Percentiles rank a stretch among this genome's conserved stretches.
Evolutionary conservation across 116 monocot genomes (phyloP).

Genomic region (Zostera marina): DNA sequence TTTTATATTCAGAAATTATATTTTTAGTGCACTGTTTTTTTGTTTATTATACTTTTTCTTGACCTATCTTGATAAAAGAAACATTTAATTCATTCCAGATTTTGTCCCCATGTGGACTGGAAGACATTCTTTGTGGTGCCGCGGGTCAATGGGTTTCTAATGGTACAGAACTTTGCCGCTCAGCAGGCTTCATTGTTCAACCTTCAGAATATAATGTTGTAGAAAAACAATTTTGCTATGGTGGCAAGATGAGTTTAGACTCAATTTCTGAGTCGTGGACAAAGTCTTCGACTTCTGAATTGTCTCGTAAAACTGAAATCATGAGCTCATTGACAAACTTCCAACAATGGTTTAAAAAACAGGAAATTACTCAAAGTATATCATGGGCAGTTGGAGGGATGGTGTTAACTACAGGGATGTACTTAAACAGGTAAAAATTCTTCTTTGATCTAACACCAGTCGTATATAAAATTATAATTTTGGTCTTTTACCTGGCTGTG

Average conservation of each 20-base stretch:
- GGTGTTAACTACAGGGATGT: conserved; percentile 72
- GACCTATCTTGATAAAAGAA: background rate
- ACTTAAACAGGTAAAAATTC: conserved; percentile 33
- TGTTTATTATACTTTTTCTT: background rate
- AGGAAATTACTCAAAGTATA: conserved; percentile 29
- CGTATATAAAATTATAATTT: no score
- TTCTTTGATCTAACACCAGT: background rate
- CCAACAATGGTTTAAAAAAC: conserved; percentile 33
- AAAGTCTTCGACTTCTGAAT: conserved; percentile 16
- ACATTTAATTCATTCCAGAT: conserved; percentile 25
- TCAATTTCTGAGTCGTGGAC: conserved; percentile 56
- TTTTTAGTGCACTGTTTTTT: background rate
- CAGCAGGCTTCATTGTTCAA: conserved; percentile 71
- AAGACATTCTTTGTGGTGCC: conserved; percentile 78
- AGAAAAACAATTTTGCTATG: conserved; percentile 57
- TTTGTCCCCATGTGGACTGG: conserved; percentile 72
- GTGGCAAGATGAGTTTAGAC: conserved; percentile 66
- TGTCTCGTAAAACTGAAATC: conserved; percentile 4
- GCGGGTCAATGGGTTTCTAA: conserved; percentile 74
- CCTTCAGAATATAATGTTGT: conserved; percentile 9
- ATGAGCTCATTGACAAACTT: conserved; percentile 23
- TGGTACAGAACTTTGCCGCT: conserved; percentile 76
- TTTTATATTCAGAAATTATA: background rate
- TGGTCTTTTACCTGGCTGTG: background rate
- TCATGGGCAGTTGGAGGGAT: conserved; percentile 85